phyloP scores from a whole-genome alignment of 306 rosid species.

The Glycine latifolia region DNA sequence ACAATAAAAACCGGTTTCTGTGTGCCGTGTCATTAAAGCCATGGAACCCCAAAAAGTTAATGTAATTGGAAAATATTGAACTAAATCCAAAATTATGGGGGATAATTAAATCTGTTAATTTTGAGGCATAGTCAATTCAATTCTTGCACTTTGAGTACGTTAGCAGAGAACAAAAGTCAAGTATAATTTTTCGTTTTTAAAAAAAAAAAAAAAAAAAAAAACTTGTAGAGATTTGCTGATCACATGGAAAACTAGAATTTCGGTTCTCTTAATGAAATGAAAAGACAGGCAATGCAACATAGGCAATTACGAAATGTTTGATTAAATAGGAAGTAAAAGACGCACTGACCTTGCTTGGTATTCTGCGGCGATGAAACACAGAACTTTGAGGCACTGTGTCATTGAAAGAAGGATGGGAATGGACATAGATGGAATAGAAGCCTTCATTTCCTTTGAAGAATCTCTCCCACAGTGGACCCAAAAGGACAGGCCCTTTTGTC shows the following conservation, averaged over 20 bases:
- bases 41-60: not conserved
- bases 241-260: not conserved
- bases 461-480: slow-evolving; percentile 85
- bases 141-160: slow-evolving; percentile 14
- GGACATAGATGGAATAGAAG: slow-evolving; percentile 75
- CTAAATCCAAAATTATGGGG: not conserved
- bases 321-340: not conserved
- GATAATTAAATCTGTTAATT: not conserved
- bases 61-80: not conserved
- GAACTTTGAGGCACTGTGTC: slow-evolving; percentile 55
- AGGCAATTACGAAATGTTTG: not conserved
- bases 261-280: not conserved
- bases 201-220: too few species aligned
- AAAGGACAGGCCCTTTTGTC: slow-evolving; percentile 61
- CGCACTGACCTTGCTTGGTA: slow-evolving; percentile 84
- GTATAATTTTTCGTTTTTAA: not conserved
- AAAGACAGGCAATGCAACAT: not conserved
- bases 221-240: not conserved
- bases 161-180: slow-evolving; percentile 24
- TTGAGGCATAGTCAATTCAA: not conserved
- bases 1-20: not conserved
- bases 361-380: slow-evolving; percentile 64
- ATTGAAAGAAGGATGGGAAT: slow-evolving; percentile 63
- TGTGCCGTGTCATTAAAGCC: not conserved
- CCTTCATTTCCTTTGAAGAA: slow-evolving; percentile 75